phyloP scores from a whole-genome alignment of 2,329 filamentous ascomycete species.

The Neoarthrinium moseri region DNA sequence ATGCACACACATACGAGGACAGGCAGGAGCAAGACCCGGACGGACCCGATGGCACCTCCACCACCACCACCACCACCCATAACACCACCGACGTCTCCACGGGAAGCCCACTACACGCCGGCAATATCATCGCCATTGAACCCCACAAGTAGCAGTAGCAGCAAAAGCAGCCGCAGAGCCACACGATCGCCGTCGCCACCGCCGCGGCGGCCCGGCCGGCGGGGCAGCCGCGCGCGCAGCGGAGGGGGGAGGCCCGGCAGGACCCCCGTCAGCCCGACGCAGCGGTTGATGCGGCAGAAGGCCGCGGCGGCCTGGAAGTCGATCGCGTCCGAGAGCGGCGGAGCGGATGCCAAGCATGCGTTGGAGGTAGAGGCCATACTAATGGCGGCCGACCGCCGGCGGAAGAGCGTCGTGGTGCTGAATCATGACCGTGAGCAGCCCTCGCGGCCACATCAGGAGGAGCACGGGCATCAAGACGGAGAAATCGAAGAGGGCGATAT shows the following conservation, averaged over 20 bases:
- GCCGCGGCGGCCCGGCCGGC: constrained; percentile 7
- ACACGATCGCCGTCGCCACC: constrained; percentile 8
- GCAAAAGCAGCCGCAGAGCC: too few relatives aligned
- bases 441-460: too few relatives aligned
- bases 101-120: constrained; percentile 12
- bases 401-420: background rate
- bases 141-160: constrained; percentile 15
- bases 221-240: constrained; percentile 6
- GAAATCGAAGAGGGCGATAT: too few relatives aligned
- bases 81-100: too few relatives aligned
- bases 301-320: constrained; percentile 35
- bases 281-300: constrained; percentile 40
- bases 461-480: too few relatives aligned
- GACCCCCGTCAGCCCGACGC: constrained; percentile 36
- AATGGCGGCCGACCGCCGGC: background rate
- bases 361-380: background rate
- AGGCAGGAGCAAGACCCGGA: too few relatives aligned
- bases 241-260: constrained; percentile 13
- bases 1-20: too few relatives aligned
- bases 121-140: constrained; percentile 20
- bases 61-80: too few relatives aligned
- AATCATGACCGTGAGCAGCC: too few relatives aligned
- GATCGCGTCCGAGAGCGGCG: background rate
- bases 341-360: background rate
- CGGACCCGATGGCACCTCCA: too few relatives aligned